Conservation (phyloP, 208 protist species). For the Leishmania gerbilli region DNA sequence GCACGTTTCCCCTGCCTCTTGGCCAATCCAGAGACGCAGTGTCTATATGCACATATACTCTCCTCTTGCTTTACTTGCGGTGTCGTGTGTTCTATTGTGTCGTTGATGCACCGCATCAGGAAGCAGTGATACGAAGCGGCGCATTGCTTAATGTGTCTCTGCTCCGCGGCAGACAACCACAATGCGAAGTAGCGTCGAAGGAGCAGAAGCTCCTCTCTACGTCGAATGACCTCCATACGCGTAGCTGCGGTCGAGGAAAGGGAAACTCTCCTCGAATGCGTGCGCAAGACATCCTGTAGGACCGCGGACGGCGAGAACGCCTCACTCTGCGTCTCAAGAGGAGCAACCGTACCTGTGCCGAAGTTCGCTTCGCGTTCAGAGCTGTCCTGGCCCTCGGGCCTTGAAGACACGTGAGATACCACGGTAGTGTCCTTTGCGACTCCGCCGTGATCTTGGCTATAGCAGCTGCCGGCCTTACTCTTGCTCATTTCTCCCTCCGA, state of each 20-base stretch:
- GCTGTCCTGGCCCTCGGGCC: background rate
- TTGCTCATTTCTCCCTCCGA: background rate
- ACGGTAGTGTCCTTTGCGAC: background rate
- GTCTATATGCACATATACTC: background rate
- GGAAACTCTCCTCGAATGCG: background rate
- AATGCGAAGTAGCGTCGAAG: conserved; percentile 14
- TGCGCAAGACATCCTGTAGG: background rate
- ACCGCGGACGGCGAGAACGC: background rate
- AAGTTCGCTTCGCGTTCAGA: background rate
- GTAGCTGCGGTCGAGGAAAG: background rate
- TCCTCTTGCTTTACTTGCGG: background rate
- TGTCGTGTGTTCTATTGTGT: conserved; percentile 2
- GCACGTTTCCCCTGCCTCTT: background rate
- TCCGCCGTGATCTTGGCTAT: conserved; percentile 1
- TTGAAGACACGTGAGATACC: background rate
- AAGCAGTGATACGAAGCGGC: conserved; percentile 24
- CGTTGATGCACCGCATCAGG: conserved; percentile 25
- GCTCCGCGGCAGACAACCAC: conserved; percentile 15
- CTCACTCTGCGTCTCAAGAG: background rate
- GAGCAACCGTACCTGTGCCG: background rate
- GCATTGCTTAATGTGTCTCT: conserved; percentile 23
- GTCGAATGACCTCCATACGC: background rate
- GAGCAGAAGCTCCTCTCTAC: conserved; percentile 11
- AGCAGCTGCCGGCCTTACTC: background rate
- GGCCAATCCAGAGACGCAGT: background rate